Evolutionary conservation across 106 monocot genomes (phyloP), one percentile per base, ranked within the genome.

Genomic region (Platanthera zijinensis): DNA sequence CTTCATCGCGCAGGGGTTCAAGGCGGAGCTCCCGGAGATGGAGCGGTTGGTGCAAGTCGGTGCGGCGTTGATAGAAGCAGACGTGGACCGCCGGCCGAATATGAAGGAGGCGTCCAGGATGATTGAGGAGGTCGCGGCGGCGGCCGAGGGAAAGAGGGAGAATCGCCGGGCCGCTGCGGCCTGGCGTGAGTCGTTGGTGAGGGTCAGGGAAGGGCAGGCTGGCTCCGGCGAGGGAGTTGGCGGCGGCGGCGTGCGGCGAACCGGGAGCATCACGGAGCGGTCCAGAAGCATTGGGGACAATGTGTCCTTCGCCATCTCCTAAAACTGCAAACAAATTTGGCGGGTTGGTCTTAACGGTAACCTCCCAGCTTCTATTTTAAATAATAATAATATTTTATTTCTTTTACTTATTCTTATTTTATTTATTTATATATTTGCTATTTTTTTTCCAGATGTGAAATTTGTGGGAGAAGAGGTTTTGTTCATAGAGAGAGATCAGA

Each of bases 61-160:
- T 8, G 80, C 80, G 25, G 72, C 66, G 19, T 80, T 87, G 67
- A 59, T 75, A 17, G 79, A 86, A 7, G 39, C 80, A 54, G 59
- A 80, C 66, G 82, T 84, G 2, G 89, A 89, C 13, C 53, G 52
- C 48, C 73, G 89, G 74, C 87, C 84, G 9, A 78, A 75, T 11
- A 63, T 85, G 85, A 52, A 48, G 74, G 92, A 92, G 56, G 87
- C 80, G 4, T 75, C 77, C 11, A 47, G 56, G 82, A 49, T 79
- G 52, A 74, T 92, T 17, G 92, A 89, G 72, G 85, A 89, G 80
- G 78, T 87, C 30, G 80, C 71, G 8, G 80, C 3, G 21, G 75
- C 75, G 3, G 78, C 4, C 10, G 82, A 67, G 10, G 79, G 3
- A 10, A 69, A 18, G 52, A 79, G 50, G 49, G 57, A 73, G 63